Evolutionary conservation across 768 basidiomycete genomes (phyloP).

Genomic region (Sarcodon sp.): DNA sequence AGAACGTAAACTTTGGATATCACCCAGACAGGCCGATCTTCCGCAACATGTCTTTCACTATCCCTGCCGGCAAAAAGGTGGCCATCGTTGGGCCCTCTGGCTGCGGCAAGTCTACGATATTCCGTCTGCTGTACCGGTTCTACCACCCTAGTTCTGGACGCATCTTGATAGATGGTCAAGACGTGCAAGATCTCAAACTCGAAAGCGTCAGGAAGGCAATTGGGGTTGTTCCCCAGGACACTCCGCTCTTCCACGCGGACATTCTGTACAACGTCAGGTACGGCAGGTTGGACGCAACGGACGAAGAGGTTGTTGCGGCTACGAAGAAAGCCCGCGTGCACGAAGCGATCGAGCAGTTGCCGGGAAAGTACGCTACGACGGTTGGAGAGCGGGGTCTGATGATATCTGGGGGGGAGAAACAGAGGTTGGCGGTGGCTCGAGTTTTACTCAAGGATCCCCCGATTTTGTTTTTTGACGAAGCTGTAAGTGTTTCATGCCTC

Average conservation of each 20-base stretch:
- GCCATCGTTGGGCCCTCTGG: conserved; percentile 97
- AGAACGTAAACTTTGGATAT: conserved; percentile 87
- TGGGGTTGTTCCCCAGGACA: conserved; percentile 97
- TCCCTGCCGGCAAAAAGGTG: conserved; percentile 93
- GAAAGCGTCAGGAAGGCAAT: conserved; percentile 61
- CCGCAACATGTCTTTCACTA: conserved; percentile 71
- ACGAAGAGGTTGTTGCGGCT: conserved; percentile 76
- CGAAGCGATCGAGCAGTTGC: conserved; percentile 63
- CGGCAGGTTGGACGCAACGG: conserved; percentile 75
- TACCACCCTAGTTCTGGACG: conserved; percentile 73
- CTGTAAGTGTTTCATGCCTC: conserved; percentile 38
- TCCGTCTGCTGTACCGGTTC: conserved; percentile 93
- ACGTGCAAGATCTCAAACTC: conserved; percentile 61
- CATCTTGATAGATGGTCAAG: conserved; percentile 85
- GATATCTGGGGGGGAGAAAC: conserved; percentile 99
- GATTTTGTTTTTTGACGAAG: conserved; percentile 97
- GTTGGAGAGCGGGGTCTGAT: conserved; percentile 96
- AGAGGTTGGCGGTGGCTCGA: conserved; percentile 87
- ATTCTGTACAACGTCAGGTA: conserved; percentile 94
- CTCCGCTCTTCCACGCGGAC: conserved; percentile 92
- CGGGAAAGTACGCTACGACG: conserved; percentile 79
- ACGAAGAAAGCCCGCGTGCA: conserved; percentile 83
- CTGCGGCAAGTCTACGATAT: conserved; percentile 94
- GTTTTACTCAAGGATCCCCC: conserved; percentile 89
- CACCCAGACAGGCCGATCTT: conserved; percentile 91